Conservation (phyloP, 306 rosid species). For the Prinsepia uniflora region DNA sequence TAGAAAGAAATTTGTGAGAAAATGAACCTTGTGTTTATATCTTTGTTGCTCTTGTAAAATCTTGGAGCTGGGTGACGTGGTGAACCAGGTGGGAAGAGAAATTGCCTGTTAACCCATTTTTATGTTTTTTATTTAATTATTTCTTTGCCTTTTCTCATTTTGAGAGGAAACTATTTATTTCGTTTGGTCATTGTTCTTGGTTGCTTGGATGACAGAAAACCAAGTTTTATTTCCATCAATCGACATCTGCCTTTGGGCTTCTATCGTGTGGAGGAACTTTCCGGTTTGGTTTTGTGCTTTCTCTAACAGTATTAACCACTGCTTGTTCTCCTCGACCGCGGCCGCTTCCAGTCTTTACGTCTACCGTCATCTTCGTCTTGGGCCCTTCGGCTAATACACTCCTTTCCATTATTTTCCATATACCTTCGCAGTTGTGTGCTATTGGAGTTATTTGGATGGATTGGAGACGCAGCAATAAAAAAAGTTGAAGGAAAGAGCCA, state of each 20-base stretch:
- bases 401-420: not conserved
- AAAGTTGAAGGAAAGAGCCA: too few species aligned
- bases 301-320: not conserved
- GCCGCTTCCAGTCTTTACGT: not conserved
- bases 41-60: slow-evolving; percentile 20
- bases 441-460: too few species aligned
- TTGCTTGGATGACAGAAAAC: not conserved
- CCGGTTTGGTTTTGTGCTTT: not conserved
- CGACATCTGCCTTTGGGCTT: not conserved
- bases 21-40: slow-evolving; percentile 19
- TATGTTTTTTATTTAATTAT: not conserved
- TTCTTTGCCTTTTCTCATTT: not conserved
- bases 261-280: not conserved
- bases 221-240: too few species aligned
- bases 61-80: not conserved
- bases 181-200: not conserved
- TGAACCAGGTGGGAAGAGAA: not conserved
- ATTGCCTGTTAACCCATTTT: not conserved
- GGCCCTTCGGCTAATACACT: not conserved
- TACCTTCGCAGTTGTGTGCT: not conserved
- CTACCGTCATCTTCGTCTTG: not conserved
- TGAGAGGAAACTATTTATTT: not conserved
- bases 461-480: too few species aligned
- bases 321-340: not conserved
- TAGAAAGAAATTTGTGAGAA: slow-evolving; percentile 62